Conservation (phyloP, 2,329 filamentous ascomycete species). For the Sporothrix pallida region DNA sequence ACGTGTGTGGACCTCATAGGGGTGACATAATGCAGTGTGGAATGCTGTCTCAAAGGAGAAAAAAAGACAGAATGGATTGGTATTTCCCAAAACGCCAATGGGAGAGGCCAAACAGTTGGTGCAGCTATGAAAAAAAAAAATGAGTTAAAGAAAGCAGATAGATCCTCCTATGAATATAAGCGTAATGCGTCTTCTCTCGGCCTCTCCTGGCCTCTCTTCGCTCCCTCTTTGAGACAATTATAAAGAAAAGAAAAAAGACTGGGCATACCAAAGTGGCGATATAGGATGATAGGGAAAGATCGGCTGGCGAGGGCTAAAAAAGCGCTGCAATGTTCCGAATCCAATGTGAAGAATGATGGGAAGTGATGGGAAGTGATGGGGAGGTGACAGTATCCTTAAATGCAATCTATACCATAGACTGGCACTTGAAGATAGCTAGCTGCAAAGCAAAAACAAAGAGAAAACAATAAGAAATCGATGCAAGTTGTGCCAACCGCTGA, state of each 20-base stretch:
- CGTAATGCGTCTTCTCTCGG: conserved; percentile 1
- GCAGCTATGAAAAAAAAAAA: background rate
- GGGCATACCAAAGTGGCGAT: background rate
- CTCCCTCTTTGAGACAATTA: background rate
- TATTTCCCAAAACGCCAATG: conserved; percentile 23
- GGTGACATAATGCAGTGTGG: background rate
- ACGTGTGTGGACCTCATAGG: background rate
- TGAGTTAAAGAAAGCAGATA: background rate
- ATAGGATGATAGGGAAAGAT: background rate
- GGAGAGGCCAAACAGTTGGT: background rate
- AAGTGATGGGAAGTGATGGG: no score
- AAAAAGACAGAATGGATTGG: background rate
- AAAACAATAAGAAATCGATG: background rate
- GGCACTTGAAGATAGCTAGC: no score
- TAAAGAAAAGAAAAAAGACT: background rate
- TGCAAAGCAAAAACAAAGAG: no score
- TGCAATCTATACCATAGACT: no score
- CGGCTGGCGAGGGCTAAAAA: background rate
- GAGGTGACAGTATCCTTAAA: no score
- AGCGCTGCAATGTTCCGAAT: background rate
- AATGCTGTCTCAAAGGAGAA: background rate
- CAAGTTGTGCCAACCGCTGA: background rate
- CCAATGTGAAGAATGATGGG: background rate
- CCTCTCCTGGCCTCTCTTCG: background rate
- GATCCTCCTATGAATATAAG: background rate